Conservation (phyloP, 441 rosid genomes). For the Melastoma candidum region DNA sequence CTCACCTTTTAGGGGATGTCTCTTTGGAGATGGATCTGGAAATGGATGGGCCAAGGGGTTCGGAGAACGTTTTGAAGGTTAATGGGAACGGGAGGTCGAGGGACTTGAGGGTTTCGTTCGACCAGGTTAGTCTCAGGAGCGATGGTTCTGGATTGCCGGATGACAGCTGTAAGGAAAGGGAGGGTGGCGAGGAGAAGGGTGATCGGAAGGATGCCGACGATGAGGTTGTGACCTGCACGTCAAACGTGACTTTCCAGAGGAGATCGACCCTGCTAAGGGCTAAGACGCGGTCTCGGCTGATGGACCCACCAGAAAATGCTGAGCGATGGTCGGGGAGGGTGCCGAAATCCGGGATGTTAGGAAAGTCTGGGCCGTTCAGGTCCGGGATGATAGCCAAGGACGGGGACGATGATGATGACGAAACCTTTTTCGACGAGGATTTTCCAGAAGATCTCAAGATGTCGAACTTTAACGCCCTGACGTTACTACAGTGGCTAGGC, state of each 20-base stretch:
- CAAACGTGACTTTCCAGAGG: conserved; percentile 31
- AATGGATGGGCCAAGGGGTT: not conserved
- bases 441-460: conserved; percentile 45
- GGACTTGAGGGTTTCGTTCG: conserved; percentile 7
- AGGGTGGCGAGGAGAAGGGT: not conserved
- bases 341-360: conserved; percentile 2
- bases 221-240: conserved; percentile 30
- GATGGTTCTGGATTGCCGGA: not conserved
- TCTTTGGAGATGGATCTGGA: not conserved
- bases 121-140: not conserved
- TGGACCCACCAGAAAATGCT: conserved; percentile 34
- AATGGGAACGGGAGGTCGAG: not conserved
- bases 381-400: conserved; percentile 27
- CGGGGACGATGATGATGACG: conserved; percentile 26
- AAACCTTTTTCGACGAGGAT: conserved; percentile 46
- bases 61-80: not conserved
- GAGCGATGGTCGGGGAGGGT: conserved; percentile 24
- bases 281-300: conserved; percentile 35
- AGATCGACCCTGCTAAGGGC: conserved; percentile 26
- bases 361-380: conserved; percentile 24
- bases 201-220: conserved; percentile 8
- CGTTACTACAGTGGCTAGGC: conserved; percentile 57
- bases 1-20: no score
- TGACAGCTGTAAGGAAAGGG: not conserved
- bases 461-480: conserved; percentile 20